Evolutionary conservation across 495 filamentous ascomycete species (phyloP).

Genomic region (Aspergillus egyptiacus): DNA sequence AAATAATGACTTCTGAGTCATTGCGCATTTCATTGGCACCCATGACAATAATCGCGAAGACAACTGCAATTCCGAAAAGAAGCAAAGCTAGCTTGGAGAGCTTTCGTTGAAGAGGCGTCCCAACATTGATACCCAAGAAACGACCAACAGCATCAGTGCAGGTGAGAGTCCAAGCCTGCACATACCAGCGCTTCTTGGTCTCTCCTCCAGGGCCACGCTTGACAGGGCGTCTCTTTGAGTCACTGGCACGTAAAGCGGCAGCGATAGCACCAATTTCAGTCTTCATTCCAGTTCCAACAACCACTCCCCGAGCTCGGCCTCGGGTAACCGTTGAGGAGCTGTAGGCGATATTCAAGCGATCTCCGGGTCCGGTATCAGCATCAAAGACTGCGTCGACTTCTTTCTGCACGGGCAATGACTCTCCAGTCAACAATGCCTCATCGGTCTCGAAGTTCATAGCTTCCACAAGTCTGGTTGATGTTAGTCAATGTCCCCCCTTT

Average conservation of each 20-base stretch:
- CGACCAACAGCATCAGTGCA: constrained; percentile 58
- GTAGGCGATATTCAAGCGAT: constrained; percentile 66
- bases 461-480: constrained; percentile 46
- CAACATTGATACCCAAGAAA: constrained; percentile 65
- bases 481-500: not conserved
- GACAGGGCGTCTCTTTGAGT: constrained; percentile 42
- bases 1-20: constrained; percentile 60
- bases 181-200: constrained; percentile 59
- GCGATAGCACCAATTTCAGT: constrained; percentile 72
- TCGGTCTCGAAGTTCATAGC: constrained; percentile 68
- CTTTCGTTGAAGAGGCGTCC: constrained; percentile 63
- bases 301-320: constrained; percentile 62
- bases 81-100: constrained; percentile 64
- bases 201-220: constrained; percentile 53
- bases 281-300: constrained; percentile 64
- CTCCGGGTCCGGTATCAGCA: constrained; percentile 54
- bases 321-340: constrained; percentile 67
- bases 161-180: constrained; percentile 63
- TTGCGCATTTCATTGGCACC: constrained; percentile 54
- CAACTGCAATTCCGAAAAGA: constrained; percentile 61
- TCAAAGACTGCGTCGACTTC: constrained; percentile 40
- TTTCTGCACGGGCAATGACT: constrained; percentile 68
- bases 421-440: constrained; percentile 70
- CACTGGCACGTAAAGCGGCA: constrained; percentile 48
- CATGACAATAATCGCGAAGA: constrained; percentile 65